Evolutionary conservation across 768 basidiomycete genomes (phyloP), one percentile per base, ranked within the genome.

Genomic region (Crepidotus variabilis): DNA sequence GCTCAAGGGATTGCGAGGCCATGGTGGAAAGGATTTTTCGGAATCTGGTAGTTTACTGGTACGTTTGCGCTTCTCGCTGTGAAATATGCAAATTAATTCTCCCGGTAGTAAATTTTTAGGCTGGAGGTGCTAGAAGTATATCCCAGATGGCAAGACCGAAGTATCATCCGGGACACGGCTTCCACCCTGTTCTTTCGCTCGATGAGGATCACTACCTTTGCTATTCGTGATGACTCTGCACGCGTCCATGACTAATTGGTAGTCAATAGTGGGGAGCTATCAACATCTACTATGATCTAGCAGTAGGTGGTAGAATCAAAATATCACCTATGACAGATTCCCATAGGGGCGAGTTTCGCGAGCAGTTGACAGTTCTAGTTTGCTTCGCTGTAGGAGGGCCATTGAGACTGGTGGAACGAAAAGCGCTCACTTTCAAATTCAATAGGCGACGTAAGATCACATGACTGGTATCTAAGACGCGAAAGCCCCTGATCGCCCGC

Each of bases 21-120:
- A 2, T 85, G 86, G 86, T 92, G 90, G 90, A 90, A 92, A 68
- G 72, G 87, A 45, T 88, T 92, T 69, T 86, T 92, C 61, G 82
- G 82, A 36, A 77, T 90, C 57, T 90, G 89, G 88, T 86, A 78
- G 61, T 28, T 28, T 50, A 43, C 18, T 45, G 22, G 43, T 35
- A 47, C 21, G 10, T 32, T 50, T 33, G 2, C 13, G 24, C 18
- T 34, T 7, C 1, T 48, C 16, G 28, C 21, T 28, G 28, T 28
- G 28, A 28, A 8, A 8, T 4, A 8, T 8, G 8, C 28, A 4
- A 8, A 28, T 8, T 28, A 8, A 28, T 28, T 28, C 8, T 28
- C 28, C 8, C 8, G 28, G 4, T 8, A 28, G 28, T 28, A 28
- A 28, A 28, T 28, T 8, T 28, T 28, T 28, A 28, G n/a, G n/a